Evolutionary conservation across 1,284 basidiomycete species (phyloP), one percentile per base, ranked within the genome.

Genomic region (Pisolithus thermaeus): DNA sequence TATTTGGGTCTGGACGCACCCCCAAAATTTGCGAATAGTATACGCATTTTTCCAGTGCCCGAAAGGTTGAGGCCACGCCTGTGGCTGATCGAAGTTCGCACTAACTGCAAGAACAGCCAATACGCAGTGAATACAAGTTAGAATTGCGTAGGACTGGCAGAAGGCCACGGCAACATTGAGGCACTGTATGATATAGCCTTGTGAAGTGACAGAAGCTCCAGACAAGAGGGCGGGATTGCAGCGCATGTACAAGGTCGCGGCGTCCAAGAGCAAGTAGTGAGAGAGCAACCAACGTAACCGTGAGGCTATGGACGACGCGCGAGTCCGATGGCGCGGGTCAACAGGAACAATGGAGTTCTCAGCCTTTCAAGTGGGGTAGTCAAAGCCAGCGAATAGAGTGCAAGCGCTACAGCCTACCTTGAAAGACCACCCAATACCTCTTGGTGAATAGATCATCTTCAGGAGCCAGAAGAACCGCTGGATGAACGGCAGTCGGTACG

Each of bases 11-110:
- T 14, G 8, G 9, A 59, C 66, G 47, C 44, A 72, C 70, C 69
- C 68, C 70, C 71, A 72, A 41, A 70, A 60, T 14, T 60, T 59
- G 25, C 70, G 61, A 2, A 73, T 55, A 8, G 70, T 70, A 48
- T 68, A 70, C 2, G 70, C 62, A 30, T 69, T 65, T 5, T 55
- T 53, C 65, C 63, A 68, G 12, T 35, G 47, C 9, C 72, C 68
- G 53, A 62, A 71, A 1, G 61, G 27, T 28, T 63, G 59, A 3
- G 70, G 70, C 67, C 70, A 73, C 25, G 65, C 60, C 22, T 55
- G 53, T 0, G 70, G 65, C 25, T 60, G 46, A 11, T 58, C 59
- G 3, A 62, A 25, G 1, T 60, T 59, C 2, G 62, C 37, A 11
- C 53, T 60, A n/a, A 71, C 67, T 25, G 47, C 48, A 11, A 61